Base-by-base conservation (phyloP, 2,329 filamentous ascomycete genomes). In the Calonectria hawksworthii region DNA sequence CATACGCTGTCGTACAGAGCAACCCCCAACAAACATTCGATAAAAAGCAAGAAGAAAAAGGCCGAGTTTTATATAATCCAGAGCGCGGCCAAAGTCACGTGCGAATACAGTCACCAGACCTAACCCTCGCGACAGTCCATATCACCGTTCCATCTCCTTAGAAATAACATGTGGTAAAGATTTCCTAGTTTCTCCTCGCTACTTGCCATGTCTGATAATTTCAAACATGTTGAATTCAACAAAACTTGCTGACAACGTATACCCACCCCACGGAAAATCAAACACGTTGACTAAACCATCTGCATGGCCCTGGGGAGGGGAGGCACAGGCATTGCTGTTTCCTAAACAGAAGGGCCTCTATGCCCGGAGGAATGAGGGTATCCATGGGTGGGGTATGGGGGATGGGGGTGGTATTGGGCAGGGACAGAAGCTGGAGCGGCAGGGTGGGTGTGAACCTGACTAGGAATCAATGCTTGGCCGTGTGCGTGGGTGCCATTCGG, bases 341-440 rank as follows among this genome's bases (percentile, higher is more conserved):
- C 26, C 64, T 78, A 78, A 56, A 73, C 67, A 38, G 70, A 50
- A 59, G 54, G 75, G 32, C 75, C 74, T 5, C 77, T 70, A 30
- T 80, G 78, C 10, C 75, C 66, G 51, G 34, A 36, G 23, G 74
- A 66, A 13, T 75, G 18, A 75, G 72, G 67, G 10, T 75, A 77
- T 23, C 67, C 70, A 14, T 75, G 73, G 38, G 52, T 47, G 26
- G 77, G 34, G 26, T 59, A 76, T 69, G 74, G 47, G 36, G 70
- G 18, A 14, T 23, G 56, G 18, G n/a, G n/a, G 18, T 63, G 56
- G 34, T 63, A 63, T 26, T 41, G 56, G 36, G 14, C 8, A 11
- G 44, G 47, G 34, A 70, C 71, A 1, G 66, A 18, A 34, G 18
- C 18, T 4, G 28, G 41, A 38, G n/a, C 34, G 16, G 2, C 9